Evolutionary conservation across 192 early-diverging fungal genomes (phyloP), one percentile per base, ranked within the genome.

Genomic region (Coemansia furcata): DNA sequence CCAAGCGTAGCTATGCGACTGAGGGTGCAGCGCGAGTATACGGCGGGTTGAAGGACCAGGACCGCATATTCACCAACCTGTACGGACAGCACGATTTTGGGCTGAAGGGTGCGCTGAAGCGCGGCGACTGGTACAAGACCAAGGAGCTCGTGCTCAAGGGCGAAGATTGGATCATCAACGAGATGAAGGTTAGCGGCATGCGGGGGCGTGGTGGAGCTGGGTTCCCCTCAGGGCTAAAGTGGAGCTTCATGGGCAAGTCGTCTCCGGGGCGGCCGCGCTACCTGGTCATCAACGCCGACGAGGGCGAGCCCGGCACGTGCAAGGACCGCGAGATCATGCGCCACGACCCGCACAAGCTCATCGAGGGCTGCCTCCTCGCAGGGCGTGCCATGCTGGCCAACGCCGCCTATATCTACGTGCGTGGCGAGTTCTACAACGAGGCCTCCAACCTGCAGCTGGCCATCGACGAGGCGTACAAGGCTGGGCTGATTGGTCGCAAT

Each of bases 231-330:
- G 97, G 97, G 50, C 87, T 99, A 54, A 99, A 99, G 84, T 98
- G 97, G 96, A 93, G 90, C 74, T 99, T 99, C 78, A 97, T 99
- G 96, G 97, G 97, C 84, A 99, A 99, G 73, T 89, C 91, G 38
- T 81, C 84, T 29, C 92, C 92, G 57, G 91, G 89, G 58, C 87
- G 89, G 74, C 96, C 97, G 35, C 88, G 93, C 30, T 99, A 98
- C 78, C 87, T 99, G 76, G 95, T 98, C 29, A 90, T 99, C 71
- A 99, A 99, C 78, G 95, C 95, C 62, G 95, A 99, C 68, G 97
- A 99, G 78, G 97, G 97, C 67, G 96, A 98, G 82, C 97, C 97
- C 6, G 95, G 95, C 46, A 99, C 97, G 54, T 99, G 97, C 89
- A 99, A 97, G 84, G 95, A 95, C 77, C 90, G 96, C 67, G 96